phyloP scores from a whole-genome alignment of 768 basidiomycete genomes.

The Tulasnella sp. region DNA sequence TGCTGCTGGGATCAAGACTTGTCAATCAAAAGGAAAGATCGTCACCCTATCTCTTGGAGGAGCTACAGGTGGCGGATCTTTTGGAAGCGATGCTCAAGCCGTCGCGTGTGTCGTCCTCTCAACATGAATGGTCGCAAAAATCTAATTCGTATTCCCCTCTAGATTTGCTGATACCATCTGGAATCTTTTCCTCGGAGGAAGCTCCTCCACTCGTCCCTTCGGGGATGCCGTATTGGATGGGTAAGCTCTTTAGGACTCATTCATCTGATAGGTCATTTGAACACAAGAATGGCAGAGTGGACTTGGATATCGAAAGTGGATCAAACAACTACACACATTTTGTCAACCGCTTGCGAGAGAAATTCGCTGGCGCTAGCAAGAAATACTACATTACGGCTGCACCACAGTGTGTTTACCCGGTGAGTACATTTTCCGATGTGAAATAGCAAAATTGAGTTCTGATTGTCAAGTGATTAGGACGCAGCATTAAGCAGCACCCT shows the following conservation, averaged over 20 bases:
- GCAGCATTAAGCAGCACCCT: slow-evolving; percentile 45
- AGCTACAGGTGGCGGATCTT: slow-evolving; percentile 43
- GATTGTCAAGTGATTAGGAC: slow-evolving; percentile 27
- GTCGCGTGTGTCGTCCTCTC: neutral
- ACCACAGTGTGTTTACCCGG: slow-evolving; percentile 50
- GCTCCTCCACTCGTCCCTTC: slow-evolving; percentile 50
- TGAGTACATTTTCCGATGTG: neutral
- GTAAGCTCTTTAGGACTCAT: slow-evolving; percentile 26
- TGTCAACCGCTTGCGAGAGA: slow-evolving; percentile 42
- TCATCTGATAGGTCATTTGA: neutral
- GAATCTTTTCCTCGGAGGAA: slow-evolving; percentile 58
- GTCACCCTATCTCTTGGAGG: slow-evolving; percentile 42
- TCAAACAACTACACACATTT: slow-evolving; percentile 40
- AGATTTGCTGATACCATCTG: slow-evolving; percentile 34
- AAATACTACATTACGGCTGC: slow-evolving; percentile 34
- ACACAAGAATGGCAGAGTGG: slow-evolving; percentile 22
- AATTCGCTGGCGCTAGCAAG: slow-evolving; percentile 40
- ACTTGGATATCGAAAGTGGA: slow-evolving; percentile 61
- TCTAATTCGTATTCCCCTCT: neutral
- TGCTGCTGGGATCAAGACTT: slow-evolving; percentile 46
- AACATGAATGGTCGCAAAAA: neutral
- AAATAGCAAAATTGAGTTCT: no score
- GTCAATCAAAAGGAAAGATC: slow-evolving; percentile 50
- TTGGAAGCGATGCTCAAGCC: slow-evolving; percentile 45
- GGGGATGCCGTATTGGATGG: slow-evolving; percentile 61